Percentiles rank a stretch among this genome's conserved stretches.
These are phyloP conservation scores for Diacronema lutheri DNA, from an alignment of 78 protist genomes.

Conservation along the genomic window DNA sequence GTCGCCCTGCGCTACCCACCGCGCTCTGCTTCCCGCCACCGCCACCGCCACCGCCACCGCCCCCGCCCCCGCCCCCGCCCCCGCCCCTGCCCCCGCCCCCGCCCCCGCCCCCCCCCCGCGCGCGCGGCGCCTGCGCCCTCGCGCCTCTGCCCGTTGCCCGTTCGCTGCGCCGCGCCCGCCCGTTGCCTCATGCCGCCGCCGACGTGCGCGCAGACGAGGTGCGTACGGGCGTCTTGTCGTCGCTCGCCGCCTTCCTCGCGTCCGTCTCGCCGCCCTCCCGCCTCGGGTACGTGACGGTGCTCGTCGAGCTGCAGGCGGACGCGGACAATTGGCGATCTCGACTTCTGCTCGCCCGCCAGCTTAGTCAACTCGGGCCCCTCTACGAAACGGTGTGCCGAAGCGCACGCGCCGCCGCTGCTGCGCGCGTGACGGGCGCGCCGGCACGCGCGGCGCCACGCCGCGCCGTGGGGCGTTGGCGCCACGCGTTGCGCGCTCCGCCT, in stretches of 20 bases:
- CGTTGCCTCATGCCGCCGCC: too few species aligned
- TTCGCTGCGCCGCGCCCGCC: too few species aligned
- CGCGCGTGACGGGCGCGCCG: background rate
- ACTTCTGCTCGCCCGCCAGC: conserved; percentile 16
- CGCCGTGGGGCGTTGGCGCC: background rate
- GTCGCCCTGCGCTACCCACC: too few species aligned
- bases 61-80: too few species aligned
- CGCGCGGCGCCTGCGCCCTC: too few species aligned
- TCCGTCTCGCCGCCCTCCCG: background rate
- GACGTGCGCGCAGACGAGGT: too few species aligned
- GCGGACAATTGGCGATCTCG: conserved; percentile 53
- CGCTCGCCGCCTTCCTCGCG: conserved; percentile 33
- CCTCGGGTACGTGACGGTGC: conserved; percentile 7
- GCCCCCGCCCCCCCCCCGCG: too few species aligned
- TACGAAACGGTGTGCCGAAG: background rate
- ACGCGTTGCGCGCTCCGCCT: background rate
- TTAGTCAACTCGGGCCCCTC: background rate
- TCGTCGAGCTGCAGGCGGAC: background rate
- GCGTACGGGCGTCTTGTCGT: conserved; percentile 26
- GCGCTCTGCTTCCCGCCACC: too few species aligned
- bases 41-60: too few species aligned
- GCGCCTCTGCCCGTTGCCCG: too few species aligned
- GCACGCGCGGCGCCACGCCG: background rate
- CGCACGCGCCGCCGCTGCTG: background rate
- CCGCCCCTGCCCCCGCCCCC: too few species aligned